Evolutionary conservation across 2,329 filamentous ascomycete genomes (phyloP).

Genomic region (Colletotrichum horii): DNA sequence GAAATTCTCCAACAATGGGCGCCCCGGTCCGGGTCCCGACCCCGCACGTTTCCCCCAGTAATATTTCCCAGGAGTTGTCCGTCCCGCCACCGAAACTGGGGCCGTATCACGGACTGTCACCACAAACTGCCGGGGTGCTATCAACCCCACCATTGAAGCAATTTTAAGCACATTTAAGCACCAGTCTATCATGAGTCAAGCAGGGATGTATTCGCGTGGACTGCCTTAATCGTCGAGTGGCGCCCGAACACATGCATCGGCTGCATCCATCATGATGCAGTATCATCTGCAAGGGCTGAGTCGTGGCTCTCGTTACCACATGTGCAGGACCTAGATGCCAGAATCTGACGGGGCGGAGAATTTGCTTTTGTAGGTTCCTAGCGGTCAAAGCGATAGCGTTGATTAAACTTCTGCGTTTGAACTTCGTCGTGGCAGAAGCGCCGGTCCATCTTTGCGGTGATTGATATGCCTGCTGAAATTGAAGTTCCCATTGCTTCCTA

Average conservation of each 20-base stretch:
- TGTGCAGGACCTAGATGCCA: background rate
- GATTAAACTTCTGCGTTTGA: background rate
- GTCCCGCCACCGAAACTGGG: background rate
- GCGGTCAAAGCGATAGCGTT: background rate
- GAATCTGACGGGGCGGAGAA: too few species aligned
- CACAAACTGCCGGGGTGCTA: background rate
- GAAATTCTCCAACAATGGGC: background rate
- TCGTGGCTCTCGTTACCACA: background rate
- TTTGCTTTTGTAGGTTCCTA: background rate
- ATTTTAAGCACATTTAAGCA: background rate
- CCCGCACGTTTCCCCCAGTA: slow-evolving; percentile 4
- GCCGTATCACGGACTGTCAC: background rate
- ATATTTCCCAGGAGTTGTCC: background rate
- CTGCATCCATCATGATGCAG: background rate
- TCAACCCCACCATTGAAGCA: background rate
- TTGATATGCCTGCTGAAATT: background rate
- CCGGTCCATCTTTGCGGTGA: background rate
- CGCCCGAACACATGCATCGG: background rate
- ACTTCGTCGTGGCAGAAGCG: background rate
- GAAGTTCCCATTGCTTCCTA: background rate
- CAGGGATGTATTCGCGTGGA: background rate
- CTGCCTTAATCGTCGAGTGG: slow-evolving; percentile 1
- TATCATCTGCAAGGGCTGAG: background rate
- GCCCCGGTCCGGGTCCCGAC: background rate
- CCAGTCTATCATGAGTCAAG: background rate